Conservation (phyloP, 345 rosid genomes). For the Cardiospermum halicacabum region DNA sequence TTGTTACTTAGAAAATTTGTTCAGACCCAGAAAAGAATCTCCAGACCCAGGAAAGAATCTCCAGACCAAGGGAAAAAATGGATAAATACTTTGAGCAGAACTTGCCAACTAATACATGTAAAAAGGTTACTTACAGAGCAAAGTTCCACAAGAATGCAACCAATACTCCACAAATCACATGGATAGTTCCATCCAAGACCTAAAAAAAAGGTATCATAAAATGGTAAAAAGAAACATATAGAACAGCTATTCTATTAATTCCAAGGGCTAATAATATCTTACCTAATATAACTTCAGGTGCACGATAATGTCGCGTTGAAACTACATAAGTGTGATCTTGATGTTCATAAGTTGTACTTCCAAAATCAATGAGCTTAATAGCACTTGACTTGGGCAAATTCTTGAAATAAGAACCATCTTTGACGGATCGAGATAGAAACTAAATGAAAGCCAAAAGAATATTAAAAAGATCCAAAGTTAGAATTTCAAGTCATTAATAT, state of each 20-base stretch:
- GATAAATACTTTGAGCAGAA: slow-evolving; percentile 1
- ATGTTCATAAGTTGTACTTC: slow-evolving; percentile 76
- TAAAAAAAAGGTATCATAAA: slow-evolving; percentile 15
- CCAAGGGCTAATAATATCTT: slow-evolving; percentile 11
- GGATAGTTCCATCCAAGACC: slow-evolving; percentile 88
- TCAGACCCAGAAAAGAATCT: too few relatives aligned
- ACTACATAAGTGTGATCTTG: slow-evolving; percentile 81
- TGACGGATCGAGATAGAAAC: slow-evolving; percentile 60
- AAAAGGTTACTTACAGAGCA: slow-evolving; percentile 54
- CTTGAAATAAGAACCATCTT: slow-evolving; percentile 70
- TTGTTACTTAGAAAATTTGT: background rate
- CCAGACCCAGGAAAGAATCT: background rate
- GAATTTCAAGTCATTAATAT: slow-evolving; percentile 5
- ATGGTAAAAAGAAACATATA: slow-evolving; percentile 6
- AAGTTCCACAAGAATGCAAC: slow-evolving; percentile 76
- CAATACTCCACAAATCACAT: slow-evolving; percentile 78
- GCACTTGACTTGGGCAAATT: slow-evolving; percentile 69
- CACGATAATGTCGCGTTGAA: slow-evolving; percentile 81
- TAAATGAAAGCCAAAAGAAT: slow-evolving; percentile 16
- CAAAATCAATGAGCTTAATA: slow-evolving; percentile 83
- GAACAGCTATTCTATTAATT: slow-evolving; percentile 1
- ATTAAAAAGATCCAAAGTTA: slow-evolving; percentile 3
- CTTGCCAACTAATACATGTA: background rate
- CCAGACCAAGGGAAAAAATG: background rate
- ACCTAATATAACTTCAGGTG: slow-evolving; percentile 82